phyloP scores from a whole-genome alignment of 2,329 filamentous ascomycete species.

The Colletotrichum sp. region DNA sequence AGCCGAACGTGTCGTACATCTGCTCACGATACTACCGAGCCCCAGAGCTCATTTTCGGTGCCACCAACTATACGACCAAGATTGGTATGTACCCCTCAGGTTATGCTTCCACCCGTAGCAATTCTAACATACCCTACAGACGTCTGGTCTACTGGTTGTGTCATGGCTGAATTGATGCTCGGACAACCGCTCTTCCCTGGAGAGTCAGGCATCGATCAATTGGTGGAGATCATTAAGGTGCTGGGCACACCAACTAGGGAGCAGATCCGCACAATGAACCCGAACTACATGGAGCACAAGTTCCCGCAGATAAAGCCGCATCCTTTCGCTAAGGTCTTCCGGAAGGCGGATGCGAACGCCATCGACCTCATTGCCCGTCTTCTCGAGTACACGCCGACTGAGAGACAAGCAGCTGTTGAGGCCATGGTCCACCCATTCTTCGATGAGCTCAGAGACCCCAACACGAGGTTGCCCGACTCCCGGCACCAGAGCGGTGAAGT shows the following conservation, averaged over 20 bases:
- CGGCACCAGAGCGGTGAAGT: constrained; percentile 82
- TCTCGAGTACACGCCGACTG: constrained; percentile 96
- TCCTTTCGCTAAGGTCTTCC: constrained; percentile 98
- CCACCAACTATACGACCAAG: constrained; percentile 99
- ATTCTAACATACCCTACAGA: constrained; percentile 58
- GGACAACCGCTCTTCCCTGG: constrained; percentile 97
- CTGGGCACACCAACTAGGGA: constrained; percentile 95
- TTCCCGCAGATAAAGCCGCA: constrained; percentile 99
- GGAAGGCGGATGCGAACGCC: constrained; percentile 90
- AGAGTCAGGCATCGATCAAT: constrained; percentile 96
- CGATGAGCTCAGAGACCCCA: constrained; percentile 92
- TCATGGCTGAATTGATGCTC: constrained; percentile 99
- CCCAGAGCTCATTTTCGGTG: constrained; percentile 96
- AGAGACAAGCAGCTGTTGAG: constrained; percentile 90
- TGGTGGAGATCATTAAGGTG: constrained; percentile 99
- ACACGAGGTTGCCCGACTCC: constrained; percentile 90
- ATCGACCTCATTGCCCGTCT: constrained; percentile 94
- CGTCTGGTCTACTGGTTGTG: constrained; percentile 98
- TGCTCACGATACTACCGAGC: constrained; percentile 99
- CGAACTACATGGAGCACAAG: constrained; percentile 99
- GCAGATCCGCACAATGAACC: constrained; percentile 99
- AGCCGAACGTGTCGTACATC: constrained; percentile 99
- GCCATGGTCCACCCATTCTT: constrained; percentile 99
- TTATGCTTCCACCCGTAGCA: neutral
- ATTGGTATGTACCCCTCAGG: constrained; percentile 73